Evolutionary conservation across 306 rosid species (phyloP).

Genomic region (Malus sieversii): DNA sequence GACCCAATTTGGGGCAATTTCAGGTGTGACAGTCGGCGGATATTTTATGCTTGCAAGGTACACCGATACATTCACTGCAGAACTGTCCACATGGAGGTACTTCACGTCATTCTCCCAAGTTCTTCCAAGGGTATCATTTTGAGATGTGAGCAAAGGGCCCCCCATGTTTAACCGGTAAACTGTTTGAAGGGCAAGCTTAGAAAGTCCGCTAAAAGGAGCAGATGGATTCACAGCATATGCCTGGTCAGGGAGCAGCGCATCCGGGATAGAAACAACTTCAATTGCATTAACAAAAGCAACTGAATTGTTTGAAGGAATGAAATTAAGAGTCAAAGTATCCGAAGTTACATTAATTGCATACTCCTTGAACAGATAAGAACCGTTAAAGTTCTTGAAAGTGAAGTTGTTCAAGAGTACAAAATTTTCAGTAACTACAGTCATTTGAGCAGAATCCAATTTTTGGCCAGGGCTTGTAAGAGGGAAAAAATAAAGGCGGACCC

Average conservation of each 20-base stretch:
- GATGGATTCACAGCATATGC: slow-evolving; percentile 57
- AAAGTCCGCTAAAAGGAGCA: slow-evolving; percentile 54
- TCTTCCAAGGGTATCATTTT: slow-evolving; percentile 84
- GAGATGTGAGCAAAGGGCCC: slow-evolving; percentile 67
- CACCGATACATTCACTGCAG: slow-evolving; percentile 51
- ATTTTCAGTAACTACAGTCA: slow-evolving; percentile 60
- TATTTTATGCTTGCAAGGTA: slow-evolving; percentile 58
- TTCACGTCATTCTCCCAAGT: slow-evolving; percentile 82
- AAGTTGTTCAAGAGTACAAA: slow-evolving; percentile 81
- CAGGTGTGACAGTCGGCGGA: slow-evolving; percentile 42
- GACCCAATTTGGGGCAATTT: slow-evolving; percentile 82
- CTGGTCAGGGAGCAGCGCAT: slow-evolving; percentile 65
- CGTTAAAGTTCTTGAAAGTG: slow-evolving; percentile 54
- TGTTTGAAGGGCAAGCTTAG: slow-evolving; percentile 64
- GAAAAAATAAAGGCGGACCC: slow-evolving; percentile 76
- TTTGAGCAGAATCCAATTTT: slow-evolving; percentile 53
- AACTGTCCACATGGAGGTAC: slow-evolving; percentile 76
- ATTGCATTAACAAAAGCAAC: slow-evolving; percentile 80
- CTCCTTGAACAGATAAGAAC: slow-evolving; percentile 74
- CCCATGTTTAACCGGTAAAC: slow-evolving; percentile 81
- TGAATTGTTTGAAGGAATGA: slow-evolving; percentile 69
- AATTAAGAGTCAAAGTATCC: slow-evolving; percentile 48
- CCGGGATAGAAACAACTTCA: slow-evolving; percentile 85
- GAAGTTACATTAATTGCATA: slow-evolving; percentile 69
- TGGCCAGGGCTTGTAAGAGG: slow-evolving; percentile 40